These are phyloP conservation scores for Claviceps sp. DNA, from an alignment of 2,329 filamentous ascomycete genomes.

Conservation along the genomic window DNA sequence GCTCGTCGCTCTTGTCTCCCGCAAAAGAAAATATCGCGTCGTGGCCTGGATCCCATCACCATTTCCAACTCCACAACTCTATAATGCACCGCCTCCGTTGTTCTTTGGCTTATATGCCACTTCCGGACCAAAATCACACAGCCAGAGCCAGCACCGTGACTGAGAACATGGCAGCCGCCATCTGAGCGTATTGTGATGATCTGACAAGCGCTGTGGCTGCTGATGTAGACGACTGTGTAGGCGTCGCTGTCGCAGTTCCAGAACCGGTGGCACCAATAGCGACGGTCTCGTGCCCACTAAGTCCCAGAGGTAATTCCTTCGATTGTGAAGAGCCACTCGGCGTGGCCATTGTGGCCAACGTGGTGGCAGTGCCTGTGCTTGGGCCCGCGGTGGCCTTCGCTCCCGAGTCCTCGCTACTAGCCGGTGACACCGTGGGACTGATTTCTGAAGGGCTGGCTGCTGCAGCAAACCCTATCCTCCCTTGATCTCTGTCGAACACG, in stretches of 20 bases:
- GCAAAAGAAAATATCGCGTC: neutral
- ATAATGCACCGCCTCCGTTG: too few relatives aligned
- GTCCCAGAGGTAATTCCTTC: conserved; percentile 5
- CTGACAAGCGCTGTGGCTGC: conserved; percentile 1
- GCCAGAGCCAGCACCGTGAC: neutral
- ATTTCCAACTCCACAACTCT: neutral
- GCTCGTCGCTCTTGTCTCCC: neutral
- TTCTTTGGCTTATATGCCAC: neutral
- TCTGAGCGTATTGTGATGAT: neutral
- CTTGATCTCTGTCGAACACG: conserved; percentile 65
- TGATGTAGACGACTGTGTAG: conserved; percentile 5
- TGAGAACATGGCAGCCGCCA: conserved; percentile 1
- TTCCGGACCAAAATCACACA: neutral
- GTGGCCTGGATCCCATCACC: neutral
- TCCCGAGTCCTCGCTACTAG: neutral
- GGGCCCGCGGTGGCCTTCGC: neutral
- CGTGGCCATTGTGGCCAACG: neutral
- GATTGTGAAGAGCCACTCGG: neutral
- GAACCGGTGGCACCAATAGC: neutral
- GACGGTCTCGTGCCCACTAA: conserved; percentile 11
- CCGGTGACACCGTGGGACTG: neutral
- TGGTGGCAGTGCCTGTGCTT: conserved; percentile 1
- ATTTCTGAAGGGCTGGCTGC: conserved; percentile 3
- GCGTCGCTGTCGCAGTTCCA: neutral
- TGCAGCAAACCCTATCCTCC: conserved; percentile 34